These are phyloP conservation scores for Wickerhamia fluorescens DNA, from an alignment of 805 yeast genomes.

Conservation along the genomic window DNA sequence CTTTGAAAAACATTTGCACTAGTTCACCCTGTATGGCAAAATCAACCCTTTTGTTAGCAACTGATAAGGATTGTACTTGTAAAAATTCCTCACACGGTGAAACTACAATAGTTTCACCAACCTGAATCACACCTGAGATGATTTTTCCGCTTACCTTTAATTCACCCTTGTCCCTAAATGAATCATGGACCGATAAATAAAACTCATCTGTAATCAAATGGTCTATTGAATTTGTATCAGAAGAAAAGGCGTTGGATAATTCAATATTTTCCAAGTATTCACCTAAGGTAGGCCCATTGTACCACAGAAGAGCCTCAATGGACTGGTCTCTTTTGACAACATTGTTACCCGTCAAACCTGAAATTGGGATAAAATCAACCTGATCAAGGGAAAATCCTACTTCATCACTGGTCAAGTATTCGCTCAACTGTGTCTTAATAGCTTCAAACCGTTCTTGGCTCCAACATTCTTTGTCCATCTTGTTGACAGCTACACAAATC, in stretches of 20 bases:
- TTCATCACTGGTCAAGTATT: slow-evolving; percentile 41
- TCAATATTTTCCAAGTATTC: slow-evolving; percentile 31
- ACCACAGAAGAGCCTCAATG: slow-evolving; percentile 37
- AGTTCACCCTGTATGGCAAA: slow-evolving; percentile 56
- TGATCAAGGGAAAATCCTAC: slow-evolving; percentile 42
- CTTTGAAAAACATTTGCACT: slow-evolving; percentile 41
- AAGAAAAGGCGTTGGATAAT: slow-evolving; percentile 9
- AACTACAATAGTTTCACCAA: slow-evolving; percentile 56
- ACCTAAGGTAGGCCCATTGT: slow-evolving; percentile 38
- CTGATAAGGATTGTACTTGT: slow-evolving; percentile 35
- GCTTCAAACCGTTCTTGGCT: slow-evolving; percentile 43
- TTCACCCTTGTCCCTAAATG: slow-evolving; percentile 41
- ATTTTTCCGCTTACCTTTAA: slow-evolving; percentile 58
- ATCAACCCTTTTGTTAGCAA: slow-evolving; percentile 36
- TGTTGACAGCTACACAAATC: slow-evolving; percentile 60
- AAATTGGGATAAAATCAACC: slow-evolving; percentile 55
- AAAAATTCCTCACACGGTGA: slow-evolving; percentile 45
- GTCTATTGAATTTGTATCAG: slow-evolving; percentile 3
- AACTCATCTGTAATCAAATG: slow-evolving; percentile 37
- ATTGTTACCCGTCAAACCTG: slow-evolving; percentile 64
- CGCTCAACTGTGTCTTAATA: slow-evolving; percentile 42
- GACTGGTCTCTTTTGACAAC: slow-evolving; percentile 40
- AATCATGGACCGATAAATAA: slow-evolving; percentile 57
- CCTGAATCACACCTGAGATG: slow-evolving; percentile 59
- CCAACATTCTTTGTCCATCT: slow-evolving; percentile 62